phyloP scores from a whole-genome alignment of 202 grass and related monocot species.

The Sporobolus alterniflorus region DNA sequence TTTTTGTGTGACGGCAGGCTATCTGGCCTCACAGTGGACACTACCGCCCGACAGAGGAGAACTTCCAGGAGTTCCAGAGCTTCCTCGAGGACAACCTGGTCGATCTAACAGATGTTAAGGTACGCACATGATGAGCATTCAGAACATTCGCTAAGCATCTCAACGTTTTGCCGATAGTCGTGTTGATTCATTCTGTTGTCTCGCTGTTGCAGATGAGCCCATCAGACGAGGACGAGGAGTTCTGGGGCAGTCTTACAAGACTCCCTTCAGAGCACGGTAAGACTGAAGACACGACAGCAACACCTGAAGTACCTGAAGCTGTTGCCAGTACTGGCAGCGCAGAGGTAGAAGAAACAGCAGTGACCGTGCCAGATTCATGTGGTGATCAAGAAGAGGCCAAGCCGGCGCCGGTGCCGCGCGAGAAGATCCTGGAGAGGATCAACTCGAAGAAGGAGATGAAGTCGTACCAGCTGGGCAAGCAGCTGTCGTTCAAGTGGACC shows the following conservation, averaged over 20 bases:
- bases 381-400: slow-evolving; percentile 12
- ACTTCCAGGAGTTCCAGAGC: slow-evolving; percentile 89
- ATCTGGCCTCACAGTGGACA: slow-evolving; percentile 97
- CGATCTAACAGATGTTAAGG: slow-evolving; percentile 82
- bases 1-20: slow-evolving; percentile 60
- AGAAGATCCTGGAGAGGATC: slow-evolving; percentile 82
- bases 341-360: slow-evolving; percentile 21
- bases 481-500: slow-evolving; percentile 84
- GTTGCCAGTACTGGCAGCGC: background rate
- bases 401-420: slow-evolving; percentile 51
- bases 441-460: slow-evolving; percentile 87
- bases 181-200: background rate
- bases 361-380: background rate
- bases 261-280: slow-evolving; percentile 29
- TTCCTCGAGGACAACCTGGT: slow-evolving; percentile 80
- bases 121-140: slow-evolving; percentile 29
- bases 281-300: background rate
- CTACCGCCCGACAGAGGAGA: slow-evolving; percentile 87
- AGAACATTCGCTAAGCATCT: background rate
- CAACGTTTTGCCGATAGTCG: background rate
- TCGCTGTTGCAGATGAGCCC: slow-evolving; percentile 61
- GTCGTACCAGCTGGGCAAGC: slow-evolving; percentile 86
- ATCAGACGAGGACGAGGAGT: slow-evolving; percentile 61
- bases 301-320: background rate
- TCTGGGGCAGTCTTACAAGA: slow-evolving; percentile 39